Percentiles rank a stretch among this genome's conserved stretches.
Evolutionary conservation across 495 filamentous ascomycete genomes (phyloP).

Genomic region (Penicillium waksmanii): DNA sequence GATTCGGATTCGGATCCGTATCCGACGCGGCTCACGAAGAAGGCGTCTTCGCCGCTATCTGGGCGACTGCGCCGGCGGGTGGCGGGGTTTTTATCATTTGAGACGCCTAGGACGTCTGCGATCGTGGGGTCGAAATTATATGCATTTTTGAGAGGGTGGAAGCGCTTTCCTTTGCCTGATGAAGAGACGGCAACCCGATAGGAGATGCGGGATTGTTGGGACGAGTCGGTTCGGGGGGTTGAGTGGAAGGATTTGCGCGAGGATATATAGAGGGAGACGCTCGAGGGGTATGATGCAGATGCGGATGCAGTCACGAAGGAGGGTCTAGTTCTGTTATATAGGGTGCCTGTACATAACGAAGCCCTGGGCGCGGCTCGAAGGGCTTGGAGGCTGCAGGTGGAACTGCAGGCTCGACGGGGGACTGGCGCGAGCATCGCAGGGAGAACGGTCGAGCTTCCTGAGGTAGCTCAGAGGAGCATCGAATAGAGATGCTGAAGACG

Average conservation of each 20-base stretch:
- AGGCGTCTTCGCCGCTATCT: constrained; percentile 90
- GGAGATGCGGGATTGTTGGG: constrained; percentile 36
- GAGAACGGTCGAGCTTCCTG: constrained; percentile 3
- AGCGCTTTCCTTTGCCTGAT: constrained; percentile 76
- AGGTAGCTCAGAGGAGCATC: constrained; percentile 7
- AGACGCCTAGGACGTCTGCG: constrained; percentile 53
- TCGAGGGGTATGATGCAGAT: too few relatives aligned
- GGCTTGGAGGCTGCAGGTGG: constrained; percentile 38
- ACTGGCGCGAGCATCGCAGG: constrained; percentile 36
- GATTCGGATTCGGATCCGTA: constrained; percentile 20
- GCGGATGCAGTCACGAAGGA: constrained; percentile 21
- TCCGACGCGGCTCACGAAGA: constrained; percentile 82
- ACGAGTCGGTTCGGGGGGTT: constrained; percentile 18
- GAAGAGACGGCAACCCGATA: constrained; percentile 60
- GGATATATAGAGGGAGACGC: neutral
- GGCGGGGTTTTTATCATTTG: constrained; percentile 38
- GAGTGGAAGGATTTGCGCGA: constrained; percentile 36
- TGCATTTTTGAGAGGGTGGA: constrained; percentile 68
- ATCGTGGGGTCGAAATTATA: constrained; percentile 75
- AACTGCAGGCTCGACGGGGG: constrained; percentile 43
- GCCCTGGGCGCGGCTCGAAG: neutral
- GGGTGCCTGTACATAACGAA: neutral
- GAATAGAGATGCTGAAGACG: constrained; percentile 9
- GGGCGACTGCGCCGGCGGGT: constrained; percentile 53
- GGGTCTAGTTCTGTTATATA: constrained; percentile 16